phyloP scores from a whole-genome alignment of 768 basidiomycete genomes.

The Podaxis sp. region DNA sequence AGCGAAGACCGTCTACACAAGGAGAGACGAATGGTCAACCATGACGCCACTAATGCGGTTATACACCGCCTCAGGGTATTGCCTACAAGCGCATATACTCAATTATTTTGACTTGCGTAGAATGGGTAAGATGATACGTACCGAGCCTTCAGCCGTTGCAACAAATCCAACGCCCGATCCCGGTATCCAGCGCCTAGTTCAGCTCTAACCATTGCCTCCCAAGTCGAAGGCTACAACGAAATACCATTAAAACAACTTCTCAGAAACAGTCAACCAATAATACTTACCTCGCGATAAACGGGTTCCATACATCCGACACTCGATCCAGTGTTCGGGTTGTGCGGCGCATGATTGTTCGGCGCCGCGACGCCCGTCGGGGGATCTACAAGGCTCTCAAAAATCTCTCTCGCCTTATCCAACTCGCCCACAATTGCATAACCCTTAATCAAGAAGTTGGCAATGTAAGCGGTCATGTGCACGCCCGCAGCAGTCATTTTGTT shows the following conservation, averaged over 20 bases:
- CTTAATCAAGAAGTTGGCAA: slow-evolving; percentile 83
- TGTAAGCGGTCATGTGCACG: slow-evolving; percentile 92
- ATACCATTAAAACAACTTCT: slow-evolving; percentile 6
- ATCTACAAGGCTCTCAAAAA: slow-evolving; percentile 83
- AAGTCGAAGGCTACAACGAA: slow-evolving; percentile 73
- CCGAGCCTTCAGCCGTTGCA: slow-evolving; percentile 74
- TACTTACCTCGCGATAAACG: slow-evolving; percentile 78
- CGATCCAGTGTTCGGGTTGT: slow-evolving; percentile 42
- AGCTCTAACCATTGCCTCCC: slow-evolving; percentile 94
- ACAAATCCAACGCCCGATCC: slow-evolving; percentile 63
- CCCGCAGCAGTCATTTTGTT: slow-evolving; percentile 57
- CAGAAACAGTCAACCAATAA: slow-evolving; percentile 4
- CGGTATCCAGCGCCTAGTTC: slow-evolving; percentile 81
- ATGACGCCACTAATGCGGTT: slow-evolving; percentile 80
- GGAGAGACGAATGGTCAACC: slow-evolving; percentile 63
- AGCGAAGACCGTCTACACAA: slow-evolving; percentile 16
- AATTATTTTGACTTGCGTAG: background rate
- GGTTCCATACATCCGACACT: slow-evolving; percentile 48
- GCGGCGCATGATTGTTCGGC: slow-evolving; percentile 81
- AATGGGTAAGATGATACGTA: slow-evolving; percentile 31
- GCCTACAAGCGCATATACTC: slow-evolving; percentile 36
- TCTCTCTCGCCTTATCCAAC: slow-evolving; percentile 65
- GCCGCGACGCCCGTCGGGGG: slow-evolving; percentile 85
- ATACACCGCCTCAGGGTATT: slow-evolving; percentile 77
- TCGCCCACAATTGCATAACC: slow-evolving; percentile 67